Evolutionary conservation across 1,139 yeast genomes (phyloP).

Genomic region (Hyphopichia buzzinii): DNA sequence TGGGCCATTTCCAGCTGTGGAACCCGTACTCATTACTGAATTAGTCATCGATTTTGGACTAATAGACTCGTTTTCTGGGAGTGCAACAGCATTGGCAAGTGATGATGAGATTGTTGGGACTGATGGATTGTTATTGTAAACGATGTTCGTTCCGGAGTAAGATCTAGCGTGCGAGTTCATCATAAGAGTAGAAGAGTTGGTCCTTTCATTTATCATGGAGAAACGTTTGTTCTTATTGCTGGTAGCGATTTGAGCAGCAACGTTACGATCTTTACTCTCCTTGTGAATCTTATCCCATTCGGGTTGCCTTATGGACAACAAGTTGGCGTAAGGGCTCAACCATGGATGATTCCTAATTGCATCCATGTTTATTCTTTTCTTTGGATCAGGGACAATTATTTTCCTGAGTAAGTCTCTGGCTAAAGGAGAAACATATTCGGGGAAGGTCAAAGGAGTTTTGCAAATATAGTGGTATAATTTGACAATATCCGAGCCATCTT

Average conservation of each 20-base stretch:
- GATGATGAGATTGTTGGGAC: conserved; percentile 56
- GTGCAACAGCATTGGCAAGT: conserved; percentile 46
- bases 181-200: conserved; percentile 37
- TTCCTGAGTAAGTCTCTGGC: conserved; percentile 88
- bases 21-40: neutral
- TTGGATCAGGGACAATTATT: conserved; percentile 86
- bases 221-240: conserved; percentile 32
- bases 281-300: conserved; percentile 78
- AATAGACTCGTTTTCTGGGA: conserved; percentile 11
- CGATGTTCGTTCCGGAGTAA: conserved; percentile 42
- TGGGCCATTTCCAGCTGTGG: neutral
- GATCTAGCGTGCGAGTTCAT: conserved; percentile 39
- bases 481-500: conserved; percentile 93
- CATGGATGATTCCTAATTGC: conserved; percentile 82
- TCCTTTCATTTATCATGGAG: conserved; percentile 46
- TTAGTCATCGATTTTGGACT: neutral
- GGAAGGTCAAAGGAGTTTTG: conserved; percentile 87
- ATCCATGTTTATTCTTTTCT: conserved; percentile 63
- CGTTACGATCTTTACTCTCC: conserved; percentile 20
- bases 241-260: conserved; percentile 6
- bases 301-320: conserved; percentile 77
- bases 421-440: conserved; percentile 87
- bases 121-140: conserved; percentile 44
- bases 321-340: conserved; percentile 77
- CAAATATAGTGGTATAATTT: conserved; percentile 90